phyloP scores from a whole-genome alignment of 495 filamentous ascomycete genomes.

The Aspergillus avenaceus region DNA sequence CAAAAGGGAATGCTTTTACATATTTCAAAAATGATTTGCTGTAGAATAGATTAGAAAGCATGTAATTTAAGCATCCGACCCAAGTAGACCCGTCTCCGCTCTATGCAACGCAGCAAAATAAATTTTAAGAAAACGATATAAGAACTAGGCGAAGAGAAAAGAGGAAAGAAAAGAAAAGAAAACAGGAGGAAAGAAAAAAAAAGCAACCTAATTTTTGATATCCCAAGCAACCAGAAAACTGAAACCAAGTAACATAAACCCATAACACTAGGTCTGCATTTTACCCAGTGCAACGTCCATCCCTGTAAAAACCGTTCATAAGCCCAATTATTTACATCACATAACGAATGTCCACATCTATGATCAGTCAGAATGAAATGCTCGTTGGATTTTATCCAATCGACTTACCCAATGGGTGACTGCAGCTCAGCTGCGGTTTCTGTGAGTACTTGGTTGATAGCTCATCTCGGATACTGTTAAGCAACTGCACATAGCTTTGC shows the following conservation, averaged over 20 bases:
- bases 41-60: not conserved
- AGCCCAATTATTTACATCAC: constrained; percentile 49
- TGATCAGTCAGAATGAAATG: constrained; percentile 22
- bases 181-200: not conserved
- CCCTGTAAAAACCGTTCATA: constrained; percentile 7
- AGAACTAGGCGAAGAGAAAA: not conserved
- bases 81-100: not conserved
- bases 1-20: not conserved
- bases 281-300: constrained; percentile 7
- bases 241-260: no score
- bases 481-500: constrained; percentile 92
- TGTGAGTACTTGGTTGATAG: constrained; percentile 84
- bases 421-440: constrained; percentile 95
- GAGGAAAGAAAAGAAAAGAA: not conserved
- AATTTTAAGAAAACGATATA: not conserved
- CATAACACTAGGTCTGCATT: no score
- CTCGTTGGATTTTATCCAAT: not conserved
- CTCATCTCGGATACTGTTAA: constrained; percentile 94
- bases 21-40: not conserved
- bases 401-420: constrained; percentile 84
- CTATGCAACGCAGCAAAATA: not conserved
- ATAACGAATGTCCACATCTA: constrained; percentile 62
- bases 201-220: constrained; percentile 1
- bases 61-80: not conserved
- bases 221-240: no score